A percentile compares a stretch with the other conserved stretches of the same genome.
These are phyloP conservation scores for Acarospora socialis DNA, from an alignment of 2,329 filamentous ascomycete genomes.

Conservation along the genomic window DNA sequence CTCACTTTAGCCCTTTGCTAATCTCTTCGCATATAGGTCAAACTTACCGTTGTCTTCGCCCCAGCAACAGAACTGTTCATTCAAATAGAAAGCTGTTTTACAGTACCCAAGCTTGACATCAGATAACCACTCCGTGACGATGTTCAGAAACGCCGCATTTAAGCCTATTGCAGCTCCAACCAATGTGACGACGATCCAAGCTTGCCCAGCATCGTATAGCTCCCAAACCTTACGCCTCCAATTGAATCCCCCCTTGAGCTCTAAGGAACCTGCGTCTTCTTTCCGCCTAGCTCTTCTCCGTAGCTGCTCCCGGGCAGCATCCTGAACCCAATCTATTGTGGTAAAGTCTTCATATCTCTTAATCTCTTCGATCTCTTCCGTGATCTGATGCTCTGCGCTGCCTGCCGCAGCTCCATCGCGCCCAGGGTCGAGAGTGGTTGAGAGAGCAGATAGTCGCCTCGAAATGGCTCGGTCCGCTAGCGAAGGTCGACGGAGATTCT, in stretches of 20 bases:
- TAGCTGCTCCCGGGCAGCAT: slow-evolving; percentile 79
- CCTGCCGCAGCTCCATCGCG: slow-evolving; percentile 37
- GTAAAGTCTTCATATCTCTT: slow-evolving; percentile 99
- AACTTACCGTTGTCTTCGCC: slow-evolving; percentile 58
- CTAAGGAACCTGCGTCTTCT: slow-evolving; percentile 57
- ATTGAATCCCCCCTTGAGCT: slow-evolving; percentile 51
- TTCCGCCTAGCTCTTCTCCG: slow-evolving; percentile 63
- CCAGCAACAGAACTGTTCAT: slow-evolving; percentile 97
- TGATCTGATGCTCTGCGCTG: slow-evolving; percentile 54
- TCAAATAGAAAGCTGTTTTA: slow-evolving; percentile 88
- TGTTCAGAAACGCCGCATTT: slow-evolving; percentile 86
- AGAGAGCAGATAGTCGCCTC: slow-evolving; percentile 54
- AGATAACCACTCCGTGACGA: slow-evolving; percentile 90
- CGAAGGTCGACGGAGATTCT: slow-evolving; percentile 37
- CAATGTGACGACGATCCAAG: slow-evolving; percentile 92
- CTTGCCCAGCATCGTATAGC: slow-evolving; percentile 90
- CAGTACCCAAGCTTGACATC: slow-evolving; percentile 96
- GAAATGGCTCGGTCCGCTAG: slow-evolving; percentile 35
- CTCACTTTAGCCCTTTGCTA: slow-evolving; percentile 7
- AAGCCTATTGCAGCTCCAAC: slow-evolving; percentile 84
- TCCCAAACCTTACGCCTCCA: slow-evolving; percentile 74
- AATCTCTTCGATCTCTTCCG: slow-evolving; percentile 93
- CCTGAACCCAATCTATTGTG: slow-evolving; percentile 93
- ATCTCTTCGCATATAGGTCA: background rate
- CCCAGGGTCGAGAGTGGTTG: slow-evolving; percentile 46